phyloP scores from a whole-genome alignment of 306 rosid genomes.

The Myrica gale region DNA sequence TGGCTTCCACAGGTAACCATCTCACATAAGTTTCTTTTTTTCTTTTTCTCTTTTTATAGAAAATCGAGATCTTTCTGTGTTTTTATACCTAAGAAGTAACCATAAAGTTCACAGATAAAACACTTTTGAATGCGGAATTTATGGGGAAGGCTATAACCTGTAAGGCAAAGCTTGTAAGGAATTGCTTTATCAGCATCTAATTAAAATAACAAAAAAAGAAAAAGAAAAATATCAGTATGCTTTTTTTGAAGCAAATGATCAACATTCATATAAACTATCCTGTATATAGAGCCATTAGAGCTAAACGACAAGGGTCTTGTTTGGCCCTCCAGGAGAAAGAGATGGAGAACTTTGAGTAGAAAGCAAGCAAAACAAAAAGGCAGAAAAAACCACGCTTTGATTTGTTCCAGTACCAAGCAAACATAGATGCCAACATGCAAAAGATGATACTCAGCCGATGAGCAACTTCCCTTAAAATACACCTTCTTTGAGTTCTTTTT shows the following conservation, averaged over 20 bases:
- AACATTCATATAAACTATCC: background rate
- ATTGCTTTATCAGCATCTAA: slow-evolving; percentile 3
- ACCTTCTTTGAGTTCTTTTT: slow-evolving; percentile 32
- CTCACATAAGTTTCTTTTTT: too few species aligned
- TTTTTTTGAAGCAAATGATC: background rate
- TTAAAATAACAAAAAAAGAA: background rate
- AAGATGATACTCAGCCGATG: slow-evolving; percentile 34
- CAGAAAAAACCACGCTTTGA: slow-evolving; percentile 40
- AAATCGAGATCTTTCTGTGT: too few species aligned
- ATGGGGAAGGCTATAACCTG: background rate
- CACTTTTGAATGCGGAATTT: background rate
- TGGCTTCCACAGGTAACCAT: too few species aligned
- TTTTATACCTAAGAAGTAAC: too few species aligned
- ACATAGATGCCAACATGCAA: slow-evolving; percentile 71
- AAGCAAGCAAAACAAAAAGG: slow-evolving; percentile 72
- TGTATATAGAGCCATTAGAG: slow-evolving; percentile 4
- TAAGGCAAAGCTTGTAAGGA: background rate
- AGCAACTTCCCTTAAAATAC: slow-evolving; percentile 44
- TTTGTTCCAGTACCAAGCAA: slow-evolving; percentile 70
- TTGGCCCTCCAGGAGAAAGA: slow-evolving; percentile 8
- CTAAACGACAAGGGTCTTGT: slow-evolving; percentile 11
- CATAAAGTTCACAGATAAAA: too few species aligned
- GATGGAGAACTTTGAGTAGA: slow-evolving; percentile 56
- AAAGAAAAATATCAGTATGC: background rate
- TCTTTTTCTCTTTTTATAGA: too few species aligned